These are phyloP conservation scores for Fusarium armeniacum DNA, from an alignment of 2,329 filamentous ascomycete genomes.

Conservation along the genomic window DNA sequence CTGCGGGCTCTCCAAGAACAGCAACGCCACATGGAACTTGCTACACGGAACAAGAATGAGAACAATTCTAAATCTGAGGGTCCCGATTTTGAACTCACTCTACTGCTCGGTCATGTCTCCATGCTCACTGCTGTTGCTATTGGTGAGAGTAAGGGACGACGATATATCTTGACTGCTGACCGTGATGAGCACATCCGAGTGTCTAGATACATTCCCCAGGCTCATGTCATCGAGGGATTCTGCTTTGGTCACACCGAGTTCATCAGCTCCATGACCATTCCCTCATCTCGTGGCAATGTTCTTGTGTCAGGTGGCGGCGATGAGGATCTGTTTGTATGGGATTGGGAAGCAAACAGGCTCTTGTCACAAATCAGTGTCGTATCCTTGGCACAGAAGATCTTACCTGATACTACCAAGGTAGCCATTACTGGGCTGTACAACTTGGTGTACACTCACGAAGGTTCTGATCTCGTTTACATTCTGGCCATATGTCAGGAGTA, in stretches of 20 bases:
- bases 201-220: slow-evolving; percentile 83
- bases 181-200: slow-evolving; percentile 85
- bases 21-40: slow-evolving; percentile 60
- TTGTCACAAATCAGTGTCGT: slow-evolving; percentile 69
- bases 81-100: slow-evolving; percentile 76
- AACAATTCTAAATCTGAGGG: slow-evolving; percentile 53
- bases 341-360: slow-evolving; percentile 75
- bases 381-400: slow-evolving; percentile 56
- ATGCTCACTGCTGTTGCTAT: slow-evolving; percentile 85
- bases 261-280: slow-evolving; percentile 80
- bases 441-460: slow-evolving; percentile 51
- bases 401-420: slow-evolving; percentile 57
- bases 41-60: slow-evolving; percentile 45
- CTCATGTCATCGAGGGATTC: slow-evolving; percentile 89
- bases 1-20: slow-evolving; percentile 72
- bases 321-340: slow-evolving; percentile 81
- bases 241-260: slow-evolving; percentile 92
- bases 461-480: slow-evolving; percentile 55
- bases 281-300: slow-evolving; percentile 66
- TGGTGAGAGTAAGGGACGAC: slow-evolving; percentile 59
- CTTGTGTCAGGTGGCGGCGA: slow-evolving; percentile 92
- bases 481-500: slow-evolving; percentile 72
- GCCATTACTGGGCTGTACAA: slow-evolving; percentile 63
- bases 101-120: slow-evolving; percentile 93
- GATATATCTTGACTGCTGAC: slow-evolving; percentile 69